Conservation (phyloP, 2,329 filamentous ascomycete genomes). For the Metarhizium sp. region DNA sequence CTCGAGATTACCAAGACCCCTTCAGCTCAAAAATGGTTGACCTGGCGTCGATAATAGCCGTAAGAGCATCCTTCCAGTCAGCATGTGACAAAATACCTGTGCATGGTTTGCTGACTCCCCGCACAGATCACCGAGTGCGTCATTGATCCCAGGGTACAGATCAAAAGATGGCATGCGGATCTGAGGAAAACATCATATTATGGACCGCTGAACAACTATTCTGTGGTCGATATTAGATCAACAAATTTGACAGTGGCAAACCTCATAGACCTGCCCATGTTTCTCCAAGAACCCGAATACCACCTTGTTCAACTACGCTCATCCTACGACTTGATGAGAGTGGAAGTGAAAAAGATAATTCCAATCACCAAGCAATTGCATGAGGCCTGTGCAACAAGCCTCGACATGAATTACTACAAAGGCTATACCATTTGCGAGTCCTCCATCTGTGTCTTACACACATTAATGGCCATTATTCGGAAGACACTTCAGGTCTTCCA, state of each 20-base stretch:
- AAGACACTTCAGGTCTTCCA: conserved; percentile 4
- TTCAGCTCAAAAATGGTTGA: conserved; percentile 5
- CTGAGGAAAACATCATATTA: conserved; percentile 4
- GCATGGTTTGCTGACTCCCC: not conserved
- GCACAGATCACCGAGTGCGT: conserved; percentile 5
- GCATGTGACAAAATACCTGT: not conserved
- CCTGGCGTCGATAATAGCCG: conserved; percentile 2
- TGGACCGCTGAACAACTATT: conserved; percentile 6
- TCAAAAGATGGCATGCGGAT: not conserved
- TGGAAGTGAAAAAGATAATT: conserved; percentile 2
- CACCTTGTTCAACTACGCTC: conserved; percentile 1
- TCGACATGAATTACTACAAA: conserved; percentile 3
- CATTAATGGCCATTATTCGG: conserved; percentile 4
- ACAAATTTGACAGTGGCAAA: conserved; percentile 5
- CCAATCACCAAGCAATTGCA: conserved; percentile 1
- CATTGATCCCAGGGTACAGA: conserved; percentile 4
- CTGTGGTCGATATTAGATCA: conserved; percentile 6
- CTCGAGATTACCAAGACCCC: not conserved
- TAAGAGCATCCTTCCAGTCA: not conserved
- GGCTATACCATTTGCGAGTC: conserved; percentile 7
- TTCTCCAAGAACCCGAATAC: conserved; percentile 5
- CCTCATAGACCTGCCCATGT: conserved; percentile 2
- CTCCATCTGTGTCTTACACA: conserved; percentile 3
- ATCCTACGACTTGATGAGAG: conserved; percentile 5
- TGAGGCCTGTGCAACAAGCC: conserved; percentile 1